phyloP scores from a whole-genome alignment of 164 flowering plant species.

The Platanus orientalis region DNA sequence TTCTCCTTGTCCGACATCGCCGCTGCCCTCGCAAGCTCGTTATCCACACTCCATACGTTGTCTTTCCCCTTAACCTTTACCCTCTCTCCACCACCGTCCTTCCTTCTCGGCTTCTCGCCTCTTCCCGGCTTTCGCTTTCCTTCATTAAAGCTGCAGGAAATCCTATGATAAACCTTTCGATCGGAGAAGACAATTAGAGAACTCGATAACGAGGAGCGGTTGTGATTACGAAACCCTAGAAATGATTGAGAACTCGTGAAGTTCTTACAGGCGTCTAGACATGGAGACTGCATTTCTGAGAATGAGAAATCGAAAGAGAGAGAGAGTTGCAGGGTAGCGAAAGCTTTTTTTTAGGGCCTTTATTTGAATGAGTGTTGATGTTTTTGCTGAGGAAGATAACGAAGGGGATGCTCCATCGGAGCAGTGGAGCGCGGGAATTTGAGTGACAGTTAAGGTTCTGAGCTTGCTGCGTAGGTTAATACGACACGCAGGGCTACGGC shows the following conservation, averaged over 20 bases:
- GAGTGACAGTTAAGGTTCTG: background rate
- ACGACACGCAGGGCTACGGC: no score
- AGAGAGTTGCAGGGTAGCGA: background rate
- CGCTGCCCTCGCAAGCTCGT: constrained; percentile 42
- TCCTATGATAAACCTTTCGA: constrained; percentile 8
- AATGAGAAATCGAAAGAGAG: background rate
- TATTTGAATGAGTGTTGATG: background rate
- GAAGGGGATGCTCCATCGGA: background rate
- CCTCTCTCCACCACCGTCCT: constrained; percentile 10
- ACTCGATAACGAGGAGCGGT: background rate
- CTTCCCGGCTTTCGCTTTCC: constrained; percentile 16
- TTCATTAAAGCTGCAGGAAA: constrained; percentile 23
- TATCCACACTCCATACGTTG: constrained; percentile 93
- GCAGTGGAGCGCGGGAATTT: constrained; percentile 7
- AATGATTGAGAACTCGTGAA: constrained; percentile 10
- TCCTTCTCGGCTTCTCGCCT: constrained; percentile 10
- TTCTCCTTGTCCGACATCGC: constrained; percentile 19
- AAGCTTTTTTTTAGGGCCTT: background rate
- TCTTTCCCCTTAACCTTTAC: constrained; percentile 53
- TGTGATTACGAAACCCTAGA: constrained; percentile 23
- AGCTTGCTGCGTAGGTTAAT: background rate
- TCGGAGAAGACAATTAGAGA: constrained; percentile 4
- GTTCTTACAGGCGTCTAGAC: constrained; percentile 24
- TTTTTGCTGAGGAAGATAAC: background rate
- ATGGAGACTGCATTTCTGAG: constrained; percentile 30